Evolutionary conservation across 345 rosid species (phyloP).

Genomic region (Camelina hispida): DNA sequence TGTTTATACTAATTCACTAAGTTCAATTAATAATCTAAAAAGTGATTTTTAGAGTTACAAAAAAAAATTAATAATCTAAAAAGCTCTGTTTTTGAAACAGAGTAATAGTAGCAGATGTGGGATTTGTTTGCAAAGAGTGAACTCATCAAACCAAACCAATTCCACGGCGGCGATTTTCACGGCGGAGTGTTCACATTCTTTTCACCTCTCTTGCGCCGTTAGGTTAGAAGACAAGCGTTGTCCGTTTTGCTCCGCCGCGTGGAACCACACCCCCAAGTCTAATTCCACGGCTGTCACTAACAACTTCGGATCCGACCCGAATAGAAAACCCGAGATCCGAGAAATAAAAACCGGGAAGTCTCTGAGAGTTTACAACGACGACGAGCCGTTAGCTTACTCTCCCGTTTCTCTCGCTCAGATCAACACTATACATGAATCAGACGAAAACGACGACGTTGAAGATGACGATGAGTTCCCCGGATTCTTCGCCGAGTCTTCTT

Average conservation of each 20-base stretch:
- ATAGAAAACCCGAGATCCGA: slow-evolving; percentile 39
- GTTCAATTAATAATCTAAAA: neutral
- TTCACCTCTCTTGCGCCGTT: slow-evolving; percentile 84
- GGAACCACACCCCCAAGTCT: slow-evolving; percentile 57
- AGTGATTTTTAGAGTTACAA: too few relatives aligned
- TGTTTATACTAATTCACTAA: neutral
- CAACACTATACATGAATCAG: slow-evolving; percentile 79
- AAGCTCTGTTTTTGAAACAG: slow-evolving; percentile 39
- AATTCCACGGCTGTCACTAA: neutral
- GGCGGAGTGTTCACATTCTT: slow-evolving; percentile 84
- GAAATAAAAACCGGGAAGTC: slow-evolving; percentile 49
- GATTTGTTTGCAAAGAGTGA: slow-evolving; percentile 69
- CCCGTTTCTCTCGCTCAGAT: slow-evolving; percentile 61
- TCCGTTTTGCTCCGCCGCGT: slow-evolving; percentile 71
- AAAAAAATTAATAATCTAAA: neutral
- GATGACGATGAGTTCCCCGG: slow-evolving; percentile 61
- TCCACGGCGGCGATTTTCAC: slow-evolving; percentile 83
- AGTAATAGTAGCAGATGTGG: slow-evolving; percentile 58
- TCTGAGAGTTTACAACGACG: slow-evolving; percentile 78
- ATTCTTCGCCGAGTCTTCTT: slow-evolving; percentile 47
- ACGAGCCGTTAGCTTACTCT: slow-evolving; percentile 65
- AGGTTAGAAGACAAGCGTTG: slow-evolving; percentile 58
- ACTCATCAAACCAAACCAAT: slow-evolving; percentile 56
- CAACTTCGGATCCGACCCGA: slow-evolving; percentile 26
- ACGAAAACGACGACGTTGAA: slow-evolving; percentile 67